Conservation (phyloP, 192 early-diverging fungal species). For the Linderina pennispora region DNA sequence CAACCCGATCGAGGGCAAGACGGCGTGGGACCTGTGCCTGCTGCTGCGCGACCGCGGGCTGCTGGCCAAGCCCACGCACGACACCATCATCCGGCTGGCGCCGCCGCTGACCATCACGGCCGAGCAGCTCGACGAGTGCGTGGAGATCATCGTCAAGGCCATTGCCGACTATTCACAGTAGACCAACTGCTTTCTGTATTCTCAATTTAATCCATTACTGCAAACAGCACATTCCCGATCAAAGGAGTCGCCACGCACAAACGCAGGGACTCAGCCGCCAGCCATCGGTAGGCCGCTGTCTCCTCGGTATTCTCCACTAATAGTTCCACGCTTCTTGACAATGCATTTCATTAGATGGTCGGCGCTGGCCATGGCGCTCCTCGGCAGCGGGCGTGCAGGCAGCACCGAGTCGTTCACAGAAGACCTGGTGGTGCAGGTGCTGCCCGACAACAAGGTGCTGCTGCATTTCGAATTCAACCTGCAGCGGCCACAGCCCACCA, state of each 20-base stretch:
- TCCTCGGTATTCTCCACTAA: too few relatives aligned
- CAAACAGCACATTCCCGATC: neutral
- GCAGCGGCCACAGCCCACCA: constrained; percentile 5
- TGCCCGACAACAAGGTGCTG: constrained; percentile 74
- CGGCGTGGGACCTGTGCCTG: constrained; percentile 97
- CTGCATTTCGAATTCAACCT: constrained; percentile 74
- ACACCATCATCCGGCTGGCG: constrained; percentile 95
- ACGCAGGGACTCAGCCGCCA: too few relatives aligned
- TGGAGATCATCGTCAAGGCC: constrained; percentile 72
- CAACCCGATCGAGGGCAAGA: constrained; percentile 75
- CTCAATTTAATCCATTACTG: neutral
- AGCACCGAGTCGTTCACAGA: constrained; percentile 58
- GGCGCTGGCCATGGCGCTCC: too few relatives aligned
- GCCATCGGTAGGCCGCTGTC: too few relatives aligned
- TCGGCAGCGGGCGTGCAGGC: too few relatives aligned
- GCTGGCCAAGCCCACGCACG: constrained; percentile 97
- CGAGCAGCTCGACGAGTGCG: constrained; percentile 74
- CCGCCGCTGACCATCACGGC: constrained; percentile 95
- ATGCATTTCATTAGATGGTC: too few relatives aligned
- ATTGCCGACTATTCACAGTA: constrained; percentile 55
- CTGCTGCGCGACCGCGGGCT: constrained; percentile 88
- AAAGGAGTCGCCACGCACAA: too few relatives aligned
- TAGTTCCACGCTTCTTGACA: too few relatives aligned
- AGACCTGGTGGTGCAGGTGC: constrained; percentile 60
- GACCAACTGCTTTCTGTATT: neutral